Conservation (phyloP, 2,329 filamentous ascomycete genomes). For the Arthroderma uncinatum region DNA sequence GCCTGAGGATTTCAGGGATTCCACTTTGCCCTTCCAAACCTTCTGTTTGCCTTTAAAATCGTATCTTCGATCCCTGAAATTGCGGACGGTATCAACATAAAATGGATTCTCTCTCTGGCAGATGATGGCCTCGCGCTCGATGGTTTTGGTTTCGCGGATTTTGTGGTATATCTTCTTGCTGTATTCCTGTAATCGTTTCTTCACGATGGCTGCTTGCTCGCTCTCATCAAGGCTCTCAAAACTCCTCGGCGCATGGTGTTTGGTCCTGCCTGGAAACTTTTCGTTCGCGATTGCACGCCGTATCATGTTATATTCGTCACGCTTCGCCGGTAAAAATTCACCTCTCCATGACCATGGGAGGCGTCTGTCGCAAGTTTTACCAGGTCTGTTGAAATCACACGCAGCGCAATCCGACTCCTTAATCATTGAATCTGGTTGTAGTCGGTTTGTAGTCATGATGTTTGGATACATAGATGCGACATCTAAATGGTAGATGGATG, state of each 20-base stretch:
- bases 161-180: slow-evolving; percentile 99
- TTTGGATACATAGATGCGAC: slow-evolving; percentile 99
- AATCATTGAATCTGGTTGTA: slow-evolving; percentile 99
- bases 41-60: slow-evolving; percentile 98
- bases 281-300: slow-evolving; percentile 83
- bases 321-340: slow-evolving; percentile 88
- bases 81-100: slow-evolving; percentile 90
- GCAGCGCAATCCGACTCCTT: slow-evolving; percentile 90
- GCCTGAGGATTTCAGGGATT: slow-evolving; percentile 70
- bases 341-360: slow-evolving; percentile 97
- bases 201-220: slow-evolving; percentile 68
- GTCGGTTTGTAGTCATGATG: slow-evolving; percentile 97
- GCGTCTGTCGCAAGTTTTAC: slow-evolving; percentile 90
- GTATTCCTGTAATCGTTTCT: slow-evolving; percentile 82
- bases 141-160: slow-evolving; percentile 88
- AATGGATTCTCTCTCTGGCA: slow-evolving; percentile 97
- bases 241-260: slow-evolving; percentile 56
- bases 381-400: slow-evolving; percentile 94
- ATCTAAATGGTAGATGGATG: slow-evolving; percentile 94
- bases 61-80: slow-evolving; percentile 93
- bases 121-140: slow-evolving; percentile 90
- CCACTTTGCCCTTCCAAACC: slow-evolving; percentile 95
- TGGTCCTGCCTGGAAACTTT: slow-evolving; percentile 68
- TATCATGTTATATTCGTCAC: slow-evolving; percentile 99
- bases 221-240: slow-evolving; percentile 74